These are phyloP conservation scores for Sporisorium graminicola DNA, from an alignment of 1,284 basidiomycete genomes.

Conservation along the genomic window DNA sequence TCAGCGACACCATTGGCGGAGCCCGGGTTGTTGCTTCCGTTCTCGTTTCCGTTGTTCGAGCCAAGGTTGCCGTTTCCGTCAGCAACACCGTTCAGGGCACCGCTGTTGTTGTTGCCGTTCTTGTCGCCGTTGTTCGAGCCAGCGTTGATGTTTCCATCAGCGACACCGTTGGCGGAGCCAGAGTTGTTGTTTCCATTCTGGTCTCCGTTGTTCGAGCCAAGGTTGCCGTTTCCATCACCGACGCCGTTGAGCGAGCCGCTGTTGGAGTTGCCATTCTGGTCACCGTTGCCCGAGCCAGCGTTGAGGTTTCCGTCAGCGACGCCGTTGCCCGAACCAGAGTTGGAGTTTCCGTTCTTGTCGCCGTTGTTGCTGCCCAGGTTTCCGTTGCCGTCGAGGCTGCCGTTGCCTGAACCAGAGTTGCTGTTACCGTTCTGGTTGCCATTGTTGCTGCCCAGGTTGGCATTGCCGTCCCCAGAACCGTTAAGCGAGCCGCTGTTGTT, in stretches of 20 bases:
- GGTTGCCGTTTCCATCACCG: constrained; percentile 15
- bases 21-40: constrained; percentile 15
- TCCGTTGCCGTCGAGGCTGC: constrained; percentile 14
- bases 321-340: constrained; percentile 13
- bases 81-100: constrained; percentile 1
- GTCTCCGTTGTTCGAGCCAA: constrained; percentile 12
- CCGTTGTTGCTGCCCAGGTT: constrained; percentile 30
- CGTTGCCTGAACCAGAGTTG: constrained; percentile 17
- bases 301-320: constrained; percentile 8
- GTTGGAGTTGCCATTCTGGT: constrained; percentile 23
- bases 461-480: constrained; percentile 8
- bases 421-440: constrained; percentile 23
- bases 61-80: constrained; percentile 23
- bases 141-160: constrained; percentile 15
- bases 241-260: constrained; percentile 6
- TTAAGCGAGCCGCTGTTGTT: constrained; percentile 15
- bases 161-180: constrained; percentile 9
- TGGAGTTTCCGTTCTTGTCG: constrained; percentile 23
- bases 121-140: constrained; percentile 22
- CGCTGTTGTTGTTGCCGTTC: constrained; percentile 24
- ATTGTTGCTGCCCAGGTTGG: constrained; percentile 10
- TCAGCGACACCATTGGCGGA: constrained; percentile 1
- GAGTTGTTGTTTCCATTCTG: constrained; percentile 25
- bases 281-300: constrained; percentile 13
- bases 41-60: constrained; percentile 15